A percentile compares a stretch with the other conserved stretches of the same genome.
phyloP scores from a whole-genome alignment of 2,329 filamentous ascomycete genomes.

The Fusarium luffae region DNA sequence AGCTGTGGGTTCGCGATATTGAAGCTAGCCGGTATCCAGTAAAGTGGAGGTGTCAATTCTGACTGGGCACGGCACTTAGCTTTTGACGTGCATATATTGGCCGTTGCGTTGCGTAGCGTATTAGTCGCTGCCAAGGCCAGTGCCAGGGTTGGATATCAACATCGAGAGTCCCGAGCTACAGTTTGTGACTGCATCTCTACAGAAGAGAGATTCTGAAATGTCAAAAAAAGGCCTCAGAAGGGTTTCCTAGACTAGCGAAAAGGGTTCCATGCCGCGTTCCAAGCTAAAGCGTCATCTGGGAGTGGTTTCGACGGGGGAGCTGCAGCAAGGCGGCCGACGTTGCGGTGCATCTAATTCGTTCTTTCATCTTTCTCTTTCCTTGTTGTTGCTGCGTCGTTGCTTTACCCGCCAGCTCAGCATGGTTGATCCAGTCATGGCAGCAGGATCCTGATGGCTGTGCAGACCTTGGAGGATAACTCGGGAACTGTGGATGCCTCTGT shows the following conservation, averaged over 20 bases:
- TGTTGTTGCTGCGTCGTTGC: background rate
- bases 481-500: constrained; percentile 4
- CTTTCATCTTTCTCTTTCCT: background rate
- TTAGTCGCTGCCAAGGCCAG: constrained; percentile 17
- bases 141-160: constrained; percentile 16
- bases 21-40: constrained; percentile 21
- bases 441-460: constrained; percentile 9
- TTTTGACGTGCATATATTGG: constrained; percentile 28
- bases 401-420: constrained; percentile 26
- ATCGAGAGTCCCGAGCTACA: constrained; percentile 6
- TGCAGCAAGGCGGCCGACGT: constrained; percentile 38
- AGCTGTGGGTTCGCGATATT: constrained; percentile 7
- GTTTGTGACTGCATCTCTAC: background rate
- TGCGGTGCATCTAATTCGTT: constrained; percentile 31
- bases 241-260: constrained; percentile 19
- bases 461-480: background rate
- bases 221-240: constrained; percentile 9
- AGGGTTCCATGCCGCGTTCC: constrained; percentile 33
- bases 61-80: constrained; percentile 23
- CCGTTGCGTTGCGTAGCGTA: constrained; percentile 7
- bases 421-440: constrained; percentile 12
- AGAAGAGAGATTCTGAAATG: constrained; percentile 1
- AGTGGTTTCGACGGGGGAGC: constrained; percentile 24
- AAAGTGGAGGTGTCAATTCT: constrained; percentile 23
- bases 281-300: constrained; percentile 27